These are phyloP conservation scores for Macadamia tetraphylla DNA, from an alignment of 164 flowering plant genomes.

Conservation along the genomic window DNA sequence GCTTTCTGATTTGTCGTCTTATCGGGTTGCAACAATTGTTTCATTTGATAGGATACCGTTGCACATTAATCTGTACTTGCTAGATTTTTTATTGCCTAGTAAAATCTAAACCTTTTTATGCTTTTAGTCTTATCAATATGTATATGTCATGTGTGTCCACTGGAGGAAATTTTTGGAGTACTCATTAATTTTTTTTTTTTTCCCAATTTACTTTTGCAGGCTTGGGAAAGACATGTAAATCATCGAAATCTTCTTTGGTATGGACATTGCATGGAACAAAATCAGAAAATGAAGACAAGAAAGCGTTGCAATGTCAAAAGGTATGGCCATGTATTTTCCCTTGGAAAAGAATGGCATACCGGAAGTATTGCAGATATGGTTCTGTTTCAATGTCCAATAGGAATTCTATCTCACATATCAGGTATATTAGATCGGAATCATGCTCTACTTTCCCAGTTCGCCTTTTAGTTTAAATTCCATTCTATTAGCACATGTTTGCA, in stretches of 20 bases:
- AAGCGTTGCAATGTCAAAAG: constrained; percentile 22
- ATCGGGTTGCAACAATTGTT: too few relatives aligned
- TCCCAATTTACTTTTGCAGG: constrained; percentile 24
- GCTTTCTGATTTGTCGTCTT: too few relatives aligned
- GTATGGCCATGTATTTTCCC: constrained; percentile 53
- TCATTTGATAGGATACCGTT: background rate
- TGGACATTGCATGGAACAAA: constrained; percentile 54
- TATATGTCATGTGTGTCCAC: too few relatives aligned
- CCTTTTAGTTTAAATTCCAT: constrained; percentile 7
- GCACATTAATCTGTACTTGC: background rate
- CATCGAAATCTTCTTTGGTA: constrained; percentile 47
- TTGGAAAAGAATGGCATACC: constrained; percentile 62
- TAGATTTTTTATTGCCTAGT: too few relatives aligned
- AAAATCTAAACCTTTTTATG: background rate
- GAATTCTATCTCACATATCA: constrained; percentile 39
- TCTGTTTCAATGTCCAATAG: constrained; percentile 20
- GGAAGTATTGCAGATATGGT: constrained; percentile 34
- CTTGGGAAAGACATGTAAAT: constrained; percentile 27
- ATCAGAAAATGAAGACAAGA: constrained; percentile 23
- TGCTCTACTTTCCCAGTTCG: background rate
- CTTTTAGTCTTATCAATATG: background rate
- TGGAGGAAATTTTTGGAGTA: background rate
- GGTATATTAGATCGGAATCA: constrained; percentile 28
- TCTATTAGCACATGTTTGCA: constrained; percentile 2
- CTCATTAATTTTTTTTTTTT: constrained; percentile 1